Evolutionary conservation across 2,329 filamentous ascomycete genomes (phyloP).

Genomic region (Cladosporium cucumerinum): DNA sequence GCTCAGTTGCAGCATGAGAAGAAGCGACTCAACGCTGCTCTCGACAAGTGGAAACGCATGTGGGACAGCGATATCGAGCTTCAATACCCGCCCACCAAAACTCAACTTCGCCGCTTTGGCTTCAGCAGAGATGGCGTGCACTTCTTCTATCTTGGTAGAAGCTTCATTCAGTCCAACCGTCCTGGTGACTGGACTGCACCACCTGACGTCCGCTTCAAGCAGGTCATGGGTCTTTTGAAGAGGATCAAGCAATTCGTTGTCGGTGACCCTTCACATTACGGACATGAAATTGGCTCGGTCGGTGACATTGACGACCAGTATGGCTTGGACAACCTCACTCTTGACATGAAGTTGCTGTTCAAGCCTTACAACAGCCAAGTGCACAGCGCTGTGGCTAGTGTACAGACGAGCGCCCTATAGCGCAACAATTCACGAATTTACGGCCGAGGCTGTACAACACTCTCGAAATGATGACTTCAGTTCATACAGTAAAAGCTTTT

Average conservation of each 20-base stretch:
- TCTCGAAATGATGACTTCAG: conserved; percentile 16
- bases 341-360: conserved; percentile 71
- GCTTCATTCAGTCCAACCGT: conserved; percentile 56
- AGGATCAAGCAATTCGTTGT: conserved; percentile 59
- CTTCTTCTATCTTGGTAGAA: conserved; percentile 69
- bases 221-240: conserved; percentile 60
- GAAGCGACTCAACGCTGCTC: conserved; percentile 48
- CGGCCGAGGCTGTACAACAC: conserved; percentile 17
- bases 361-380: conserved; percentile 49
- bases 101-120: conserved; percentile 56
- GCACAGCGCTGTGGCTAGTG: conserved; percentile 33
- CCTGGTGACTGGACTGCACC: conserved; percentile 51
- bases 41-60: conserved; percentile 68
- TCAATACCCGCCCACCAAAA: conserved; percentile 59
- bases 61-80: conserved; percentile 68
- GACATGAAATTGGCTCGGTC: conserved; percentile 66
- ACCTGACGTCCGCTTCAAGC: conserved; percentile 57
- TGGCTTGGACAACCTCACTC: conserved; percentile 60
- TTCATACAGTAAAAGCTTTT: background rate
- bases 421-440: conserved; percentile 15
- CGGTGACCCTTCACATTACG: conserved; percentile 61
- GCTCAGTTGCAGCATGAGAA: conserved; percentile 49
- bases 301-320: conserved; percentile 66
- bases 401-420: conserved; percentile 29
- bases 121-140: conserved; percentile 70